Evolutionary conservation across 2,329 filamentous ascomycete genomes (phyloP).

Genomic region (Verticillium tricorpus): DNA sequence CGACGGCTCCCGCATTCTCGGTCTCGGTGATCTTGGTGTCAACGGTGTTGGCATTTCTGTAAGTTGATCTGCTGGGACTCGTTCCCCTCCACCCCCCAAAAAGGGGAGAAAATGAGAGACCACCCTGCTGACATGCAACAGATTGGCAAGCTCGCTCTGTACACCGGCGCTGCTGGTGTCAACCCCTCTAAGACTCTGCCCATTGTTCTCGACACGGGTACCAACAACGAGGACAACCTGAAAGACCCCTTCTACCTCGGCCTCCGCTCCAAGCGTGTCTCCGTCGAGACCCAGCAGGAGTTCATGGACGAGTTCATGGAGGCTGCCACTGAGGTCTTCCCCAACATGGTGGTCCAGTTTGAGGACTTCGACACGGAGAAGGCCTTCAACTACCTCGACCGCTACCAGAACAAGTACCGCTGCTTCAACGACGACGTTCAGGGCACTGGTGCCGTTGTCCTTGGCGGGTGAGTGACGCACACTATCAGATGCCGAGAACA

Average conservation of each 20-base stretch:
- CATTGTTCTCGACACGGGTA: slow-evolving; percentile 64
- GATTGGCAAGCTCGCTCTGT: slow-evolving; percentile 91
- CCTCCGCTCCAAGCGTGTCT: slow-evolving; percentile 75
- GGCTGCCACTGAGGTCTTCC: slow-evolving; percentile 71
- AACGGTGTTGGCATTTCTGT: slow-evolving; percentile 97
- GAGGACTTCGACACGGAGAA: slow-evolving; percentile 93
- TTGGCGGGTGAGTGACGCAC: slow-evolving; percentile 61
- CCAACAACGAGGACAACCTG: slow-evolving; percentile 61
- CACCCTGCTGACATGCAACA: slow-evolving; percentile 25
- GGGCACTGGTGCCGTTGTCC: slow-evolving; percentile 91
- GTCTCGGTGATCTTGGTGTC: slow-evolving; percentile 90
- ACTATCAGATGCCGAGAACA: neutral
- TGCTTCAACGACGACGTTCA: slow-evolving; percentile 99
- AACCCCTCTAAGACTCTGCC: slow-evolving; percentile 78
- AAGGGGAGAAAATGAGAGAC: too few relatives aligned
- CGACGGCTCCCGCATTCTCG: slow-evolving; percentile 88
- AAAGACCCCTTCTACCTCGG: slow-evolving; percentile 81
- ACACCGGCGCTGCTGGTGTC: slow-evolving; percentile 93
- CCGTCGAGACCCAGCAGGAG: slow-evolving; percentile 73
- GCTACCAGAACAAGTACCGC: slow-evolving; percentile 83
- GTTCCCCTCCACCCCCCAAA: too few relatives aligned
- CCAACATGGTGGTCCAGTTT: slow-evolving; percentile 76
- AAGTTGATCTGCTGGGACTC: slow-evolving; percentile 26
- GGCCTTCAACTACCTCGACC: slow-evolving; percentile 88
- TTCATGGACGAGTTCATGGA: slow-evolving; percentile 98